These are phyloP conservation scores for Penicillium sp. DNA, from an alignment of 2,329 filamentous ascomycete genomes.

Conservation along the genomic window DNA sequence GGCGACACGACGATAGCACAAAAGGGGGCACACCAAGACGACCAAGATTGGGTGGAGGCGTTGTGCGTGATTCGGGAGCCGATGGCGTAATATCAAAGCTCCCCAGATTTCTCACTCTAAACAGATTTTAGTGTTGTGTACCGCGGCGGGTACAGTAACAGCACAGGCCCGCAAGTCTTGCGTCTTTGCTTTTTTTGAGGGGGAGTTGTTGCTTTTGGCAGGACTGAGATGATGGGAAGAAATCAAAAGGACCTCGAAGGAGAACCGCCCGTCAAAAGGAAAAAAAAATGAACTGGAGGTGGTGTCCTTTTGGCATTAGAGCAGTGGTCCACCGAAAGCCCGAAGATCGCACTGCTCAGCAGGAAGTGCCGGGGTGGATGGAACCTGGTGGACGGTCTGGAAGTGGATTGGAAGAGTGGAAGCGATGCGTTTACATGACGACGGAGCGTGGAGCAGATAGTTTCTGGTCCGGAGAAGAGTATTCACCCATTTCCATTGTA, in stretches of 20 bases:
- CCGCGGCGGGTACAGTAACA: neutral
- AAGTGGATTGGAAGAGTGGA: constrained; percentile 26
- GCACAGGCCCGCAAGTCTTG: neutral
- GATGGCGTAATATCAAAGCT: constrained; percentile 34
- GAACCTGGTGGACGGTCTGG: constrained; percentile 30
- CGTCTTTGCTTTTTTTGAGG: neutral
- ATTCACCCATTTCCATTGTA: no score
- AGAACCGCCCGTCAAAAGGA: constrained; percentile 3
- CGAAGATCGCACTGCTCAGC: constrained; percentile 26
- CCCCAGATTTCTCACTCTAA: constrained; percentile 18
- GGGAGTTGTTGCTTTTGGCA: neutral
- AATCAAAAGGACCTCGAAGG: neutral
- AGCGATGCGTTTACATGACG: constrained; percentile 27
- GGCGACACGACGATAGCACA: constrained; percentile 4
- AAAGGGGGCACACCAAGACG: constrained; percentile 1
- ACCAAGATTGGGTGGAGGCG: constrained; percentile 10
- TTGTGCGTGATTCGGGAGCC: constrained; percentile 27
- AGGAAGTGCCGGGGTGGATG: constrained; percentile 23
- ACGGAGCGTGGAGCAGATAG: constrained; percentile 27
- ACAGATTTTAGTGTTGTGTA: neutral
- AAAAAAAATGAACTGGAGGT: constrained; percentile 9
- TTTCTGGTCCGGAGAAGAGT: neutral
- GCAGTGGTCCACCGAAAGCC: constrained; percentile 32
- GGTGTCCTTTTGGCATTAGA: constrained; percentile 1
- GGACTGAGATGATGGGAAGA: constrained; percentile 2